Conservation (phyloP, 805 yeast species). For the Ogataea naganishii region DNA sequence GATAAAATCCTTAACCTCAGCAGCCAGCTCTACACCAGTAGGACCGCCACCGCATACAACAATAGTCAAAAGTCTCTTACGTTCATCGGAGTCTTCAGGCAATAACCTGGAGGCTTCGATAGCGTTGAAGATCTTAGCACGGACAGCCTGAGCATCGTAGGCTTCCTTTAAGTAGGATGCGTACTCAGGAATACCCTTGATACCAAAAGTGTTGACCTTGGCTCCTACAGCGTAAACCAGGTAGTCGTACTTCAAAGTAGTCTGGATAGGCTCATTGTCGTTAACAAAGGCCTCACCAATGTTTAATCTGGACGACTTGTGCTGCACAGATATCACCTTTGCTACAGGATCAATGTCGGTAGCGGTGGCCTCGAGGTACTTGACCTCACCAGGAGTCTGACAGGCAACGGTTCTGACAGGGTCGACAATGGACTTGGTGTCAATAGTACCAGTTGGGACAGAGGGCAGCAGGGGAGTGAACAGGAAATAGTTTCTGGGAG, state of each 20-base stretch:
- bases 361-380: constrained; percentile 87
- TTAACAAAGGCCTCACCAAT: constrained; percentile 46
- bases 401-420: constrained; percentile 86
- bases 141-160: constrained; percentile 76
- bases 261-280: constrained; percentile 32
- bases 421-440: constrained; percentile 84
- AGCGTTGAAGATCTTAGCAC: constrained; percentile 75
- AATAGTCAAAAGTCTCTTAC: constrained; percentile 76
- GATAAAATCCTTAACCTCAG: constrained; percentile 89
- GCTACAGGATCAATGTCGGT: constrained; percentile 67
- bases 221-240: constrained; percentile 93
- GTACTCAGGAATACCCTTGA: constrained; percentile 86
- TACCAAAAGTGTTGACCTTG: constrained; percentile 88
- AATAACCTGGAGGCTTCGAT: constrained; percentile 83
- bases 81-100: constrained; percentile 62
- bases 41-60: constrained; percentile 99
- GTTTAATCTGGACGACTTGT: constrained; percentile 42
- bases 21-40: constrained; percentile 97
- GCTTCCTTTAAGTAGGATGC: constrained; percentile 88
- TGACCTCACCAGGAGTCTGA: constrained; percentile 63
- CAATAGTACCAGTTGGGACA: constrained; percentile 90
- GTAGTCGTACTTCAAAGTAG: constrained; percentile 61
- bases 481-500: constrained; percentile 91
- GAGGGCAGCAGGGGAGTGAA: constrained; percentile 96
- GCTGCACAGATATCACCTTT: constrained; percentile 57